A percentile compares a stretch with the other conserved stretches of the same genome.
Conservation (phyloP, 129 eudicot genomes). For the Calendula officinalis region DNA sequence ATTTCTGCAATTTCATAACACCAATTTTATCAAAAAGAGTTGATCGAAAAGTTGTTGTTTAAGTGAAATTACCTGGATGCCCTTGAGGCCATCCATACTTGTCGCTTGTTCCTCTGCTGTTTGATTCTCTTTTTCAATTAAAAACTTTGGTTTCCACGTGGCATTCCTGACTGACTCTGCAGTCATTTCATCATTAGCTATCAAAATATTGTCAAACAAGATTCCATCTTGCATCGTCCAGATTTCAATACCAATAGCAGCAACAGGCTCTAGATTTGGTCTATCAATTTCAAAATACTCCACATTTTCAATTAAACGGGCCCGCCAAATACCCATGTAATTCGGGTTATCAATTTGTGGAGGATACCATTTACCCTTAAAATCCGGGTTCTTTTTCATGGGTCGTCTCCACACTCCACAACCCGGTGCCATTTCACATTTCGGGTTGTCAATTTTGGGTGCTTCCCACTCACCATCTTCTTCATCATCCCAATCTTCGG, state of each 20-base stretch:
- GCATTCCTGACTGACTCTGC: slow-evolving; percentile 63
- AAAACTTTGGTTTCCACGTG: slow-evolving; percentile 83
- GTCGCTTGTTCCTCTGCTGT: slow-evolving; percentile 58
- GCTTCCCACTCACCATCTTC: slow-evolving; percentile 99
- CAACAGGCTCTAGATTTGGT: slow-evolving; percentile 76
- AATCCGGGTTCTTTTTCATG: slow-evolving; percentile 77
- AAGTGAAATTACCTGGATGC: slow-evolving; percentile 57
- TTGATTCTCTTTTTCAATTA: slow-evolving; percentile 65
- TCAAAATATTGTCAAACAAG: slow-evolving; percentile 80
- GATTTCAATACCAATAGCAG: slow-evolving; percentile 93
- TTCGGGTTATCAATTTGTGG: slow-evolving; percentile 83
- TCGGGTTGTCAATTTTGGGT: slow-evolving; percentile 89
- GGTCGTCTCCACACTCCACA: slow-evolving; percentile 97
- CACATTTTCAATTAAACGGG: slow-evolving; percentile 68
- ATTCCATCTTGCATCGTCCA: slow-evolving; percentile 99
- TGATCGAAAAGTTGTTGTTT: not conserved
- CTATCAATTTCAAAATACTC: slow-evolving; percentile 70
- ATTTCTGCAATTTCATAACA: slow-evolving; percentile 47
- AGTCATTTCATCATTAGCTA: slow-evolving; percentile 62
- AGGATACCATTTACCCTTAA: slow-evolving; percentile 89
- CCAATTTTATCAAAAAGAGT: not conserved
- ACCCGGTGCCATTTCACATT: slow-evolving; percentile 77
- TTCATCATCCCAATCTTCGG: slow-evolving; percentile 98
- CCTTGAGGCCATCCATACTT: slow-evolving; percentile 52
- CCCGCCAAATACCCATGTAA: slow-evolving; percentile 95